Evolutionary conservation across 441 rosid species (phyloP), one percentile per base, ranked within the genome.

Genomic region (Gossypium aridum): DNA sequence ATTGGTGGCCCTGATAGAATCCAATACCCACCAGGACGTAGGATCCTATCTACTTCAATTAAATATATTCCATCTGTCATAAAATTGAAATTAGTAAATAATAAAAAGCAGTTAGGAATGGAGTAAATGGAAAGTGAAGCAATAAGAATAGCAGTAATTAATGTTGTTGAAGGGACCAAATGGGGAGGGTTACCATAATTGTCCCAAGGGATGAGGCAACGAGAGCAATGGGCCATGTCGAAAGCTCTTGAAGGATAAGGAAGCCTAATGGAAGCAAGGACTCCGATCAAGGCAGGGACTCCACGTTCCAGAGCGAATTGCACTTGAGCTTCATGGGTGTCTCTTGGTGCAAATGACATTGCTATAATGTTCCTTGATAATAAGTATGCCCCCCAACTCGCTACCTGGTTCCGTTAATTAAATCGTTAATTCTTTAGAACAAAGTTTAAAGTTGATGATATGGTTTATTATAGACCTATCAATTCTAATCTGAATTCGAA

Each of bases 171-270:
- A 2, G 47, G 47, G 9, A 37, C 37, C 0, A 71, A 28, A 20
- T 20, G 39, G 64, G 1, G 47, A 9, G 12, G 54, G 22, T 13
- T 77, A 90, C 94, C 90, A 6, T 80, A 69, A 26, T 72, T 69
- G 22, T 83, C 91, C 94, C 92, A 90, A 2, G 94, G 94, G 49
- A 90, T 88, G 81, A 90, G 94, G 71, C 94, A 90, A 12, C 94
- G 90, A 64, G 92, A 90, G 80, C 94, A 90, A 70, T 88, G 94
- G 1, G 94, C 92, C 87, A 90, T 79, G 80, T 88, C 92, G 64
- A 90, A 90, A 62, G 92, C 87, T 64, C 92, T 75, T 6, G 92
- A 83, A 9, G 94, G 94, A 70, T 88, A 90, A 1, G 94, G 94
- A 45, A 87, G 87, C 67, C 94, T 85, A 12, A 87, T 85, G 60